phyloP scores from a whole-genome alignment of 176 grass and related monocot genomes.

The Triticum urartu region DNA sequence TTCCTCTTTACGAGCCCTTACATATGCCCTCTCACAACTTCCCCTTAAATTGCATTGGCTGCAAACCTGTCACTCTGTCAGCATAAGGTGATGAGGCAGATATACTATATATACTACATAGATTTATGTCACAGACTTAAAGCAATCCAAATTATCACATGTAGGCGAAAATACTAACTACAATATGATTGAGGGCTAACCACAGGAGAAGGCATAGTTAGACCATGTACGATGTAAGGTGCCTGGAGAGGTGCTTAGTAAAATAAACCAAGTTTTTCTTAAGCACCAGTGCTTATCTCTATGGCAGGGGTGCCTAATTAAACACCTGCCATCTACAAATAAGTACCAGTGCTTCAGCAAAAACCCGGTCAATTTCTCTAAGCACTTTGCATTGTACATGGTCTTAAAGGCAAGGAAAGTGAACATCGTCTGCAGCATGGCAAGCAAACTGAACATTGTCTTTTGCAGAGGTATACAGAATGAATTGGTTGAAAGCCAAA shows the following conservation, averaged over 20 bases:
- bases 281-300: no score
- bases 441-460: not conserved
- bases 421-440: not conserved
- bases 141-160: not conserved
- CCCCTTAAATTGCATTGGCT: slow-evolving; percentile 81
- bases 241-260: no score
- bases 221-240: not conserved
- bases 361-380: no score
- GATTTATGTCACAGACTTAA: slow-evolving; percentile 13
- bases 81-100: slow-evolving; percentile 32
- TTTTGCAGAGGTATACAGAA: not conserved
- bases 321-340: no score
- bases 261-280: no score
- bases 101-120: slow-evolving; percentile 21
- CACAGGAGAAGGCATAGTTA: slow-evolving; percentile 8
- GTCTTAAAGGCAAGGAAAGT: not conserved
- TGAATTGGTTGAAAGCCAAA: not conserved
- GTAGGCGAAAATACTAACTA: slow-evolving; percentile 6
- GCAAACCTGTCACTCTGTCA: slow-evolving; percentile 81
- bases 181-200: not conserved
- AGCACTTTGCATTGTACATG: no score
- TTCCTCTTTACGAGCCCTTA: slow-evolving; percentile 77
- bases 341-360: no score
- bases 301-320: no score
- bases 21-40: slow-evolving; percentile 82